Percentiles rank a stretch among this genome's conserved stretches.
These are phyloP conservation scores for Cylindrotheca fusiformis DNA, from an alignment of 108 stramenopile species.

Conservation along the genomic window DNA sequence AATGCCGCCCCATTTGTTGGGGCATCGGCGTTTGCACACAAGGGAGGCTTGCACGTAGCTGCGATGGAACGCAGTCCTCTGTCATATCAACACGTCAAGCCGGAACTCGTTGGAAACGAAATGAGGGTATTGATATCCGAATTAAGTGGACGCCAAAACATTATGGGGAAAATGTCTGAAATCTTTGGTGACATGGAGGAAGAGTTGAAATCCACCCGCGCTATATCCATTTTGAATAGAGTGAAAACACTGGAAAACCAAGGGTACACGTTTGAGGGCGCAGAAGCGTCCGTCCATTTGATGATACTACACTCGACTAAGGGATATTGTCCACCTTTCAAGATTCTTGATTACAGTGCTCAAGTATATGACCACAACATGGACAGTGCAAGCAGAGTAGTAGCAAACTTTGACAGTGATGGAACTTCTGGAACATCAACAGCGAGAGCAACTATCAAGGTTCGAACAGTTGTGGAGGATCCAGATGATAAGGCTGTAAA, in stretches of 20 bases:
- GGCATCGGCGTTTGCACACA: constrained; percentile 92
- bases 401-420: constrained; percentile 29
- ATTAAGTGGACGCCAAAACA: constrained; percentile 88
- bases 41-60: constrained; percentile 93
- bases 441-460: constrained; percentile 88
- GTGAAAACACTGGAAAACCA: constrained; percentile 84
- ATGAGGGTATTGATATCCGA: constrained; percentile 84
- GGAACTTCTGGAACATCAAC: constrained; percentile 23
- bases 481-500: constrained; percentile 16
- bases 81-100: constrained; percentile 91
- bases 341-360: constrained; percentile 84
- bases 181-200: constrained; percentile 47
- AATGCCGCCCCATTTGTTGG: constrained; percentile 81
- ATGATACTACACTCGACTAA: constrained; percentile 90
- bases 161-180: constrained; percentile 83
- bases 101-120: constrained; percentile 81
- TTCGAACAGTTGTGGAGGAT: constrained; percentile 54
- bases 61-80: constrained; percentile 83
- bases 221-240: constrained; percentile 79
- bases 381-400: constrained; percentile 71
- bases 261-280: constrained; percentile 95
- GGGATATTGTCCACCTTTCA: constrained; percentile 88
- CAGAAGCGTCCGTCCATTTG: constrained; percentile 89
- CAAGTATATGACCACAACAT: constrained; percentile 81
- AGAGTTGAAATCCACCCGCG: constrained; percentile 52